A percentile compares a stretch with the other conserved stretches of the same genome.
Evolutionary conservation across 768 basidiomycete genomes (phyloP).

Genomic region (Gloeostereum incarnatum): DNA sequence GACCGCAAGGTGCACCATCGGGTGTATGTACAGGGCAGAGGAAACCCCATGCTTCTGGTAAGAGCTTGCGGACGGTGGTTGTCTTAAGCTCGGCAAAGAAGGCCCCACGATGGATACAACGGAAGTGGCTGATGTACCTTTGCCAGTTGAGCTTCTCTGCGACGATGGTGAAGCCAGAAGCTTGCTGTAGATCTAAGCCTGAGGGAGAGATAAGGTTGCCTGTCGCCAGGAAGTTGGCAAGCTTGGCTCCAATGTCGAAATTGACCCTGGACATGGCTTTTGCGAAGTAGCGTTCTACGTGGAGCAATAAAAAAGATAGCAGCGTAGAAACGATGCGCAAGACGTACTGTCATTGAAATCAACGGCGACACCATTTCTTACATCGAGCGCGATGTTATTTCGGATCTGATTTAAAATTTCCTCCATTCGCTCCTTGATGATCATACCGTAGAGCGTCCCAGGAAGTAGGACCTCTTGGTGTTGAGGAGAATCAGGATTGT

Average conservation of each 20-base stretch:
- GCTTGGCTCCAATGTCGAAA: conserved; percentile 84
- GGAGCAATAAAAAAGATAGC: conserved; percentile 1
- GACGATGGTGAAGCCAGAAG: conserved; percentile 97
- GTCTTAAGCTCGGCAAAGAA: conserved; percentile 99
- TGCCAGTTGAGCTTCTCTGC: conserved; percentile 99
- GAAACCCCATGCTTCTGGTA: conserved; percentile 99
- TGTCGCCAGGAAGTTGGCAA: conserved; percentile 94
- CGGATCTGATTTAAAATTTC: conserved; percentile 75
- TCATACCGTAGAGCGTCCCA: conserved; percentile 89
- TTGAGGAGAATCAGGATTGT: conserved; percentile 98
- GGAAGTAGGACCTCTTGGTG: conserved; percentile 97
- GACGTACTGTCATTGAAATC: conserved; percentile 83
- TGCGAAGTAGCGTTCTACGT: conserved; percentile 68
- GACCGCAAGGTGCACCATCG: conserved; percentile 95
- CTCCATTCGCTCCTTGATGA: conserved; percentile 95
- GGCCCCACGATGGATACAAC: conserved; percentile 97
- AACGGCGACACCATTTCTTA: conserved; percentile 67
- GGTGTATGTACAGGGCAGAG: conserved; percentile 98
- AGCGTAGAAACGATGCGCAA: not conserved
- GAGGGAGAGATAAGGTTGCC: conserved; percentile 93
- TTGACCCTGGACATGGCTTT: conserved; percentile 71
- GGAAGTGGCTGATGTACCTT: conserved; percentile 96
- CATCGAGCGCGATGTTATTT: conserved; percentile 59
- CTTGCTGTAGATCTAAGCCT: conserved; percentile 94
- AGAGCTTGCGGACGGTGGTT: conserved; percentile 89